A percentile compares a stretch with the other conserved stretches of the same genome.
phyloP scores from a whole-genome alignment of 805 yeast genomes.

The Wickerhamomyces bovis region DNA sequence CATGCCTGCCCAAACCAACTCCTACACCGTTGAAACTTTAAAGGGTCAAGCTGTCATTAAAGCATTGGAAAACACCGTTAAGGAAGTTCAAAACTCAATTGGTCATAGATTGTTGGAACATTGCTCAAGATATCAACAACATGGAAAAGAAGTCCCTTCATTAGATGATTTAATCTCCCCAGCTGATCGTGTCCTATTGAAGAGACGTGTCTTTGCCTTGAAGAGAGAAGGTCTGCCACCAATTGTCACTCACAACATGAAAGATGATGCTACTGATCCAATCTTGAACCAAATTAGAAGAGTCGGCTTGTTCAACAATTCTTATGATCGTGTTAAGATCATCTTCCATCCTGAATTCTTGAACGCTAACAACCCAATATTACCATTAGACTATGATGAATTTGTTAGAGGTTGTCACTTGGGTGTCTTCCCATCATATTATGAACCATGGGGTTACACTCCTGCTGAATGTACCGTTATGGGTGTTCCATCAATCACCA shows the following conservation, averaged over 20 bases:
- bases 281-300: constrained; percentile 86
- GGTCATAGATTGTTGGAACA: constrained; percentile 88
- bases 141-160: constrained; percentile 62
- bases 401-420: constrained; percentile 96
- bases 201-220: constrained; percentile 88
- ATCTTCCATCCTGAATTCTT: constrained; percentile 97
- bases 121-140: constrained; percentile 63
- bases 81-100: constrained; percentile 79
- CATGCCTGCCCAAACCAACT: constrained; percentile 94
- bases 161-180: constrained; percentile 80
- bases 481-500: constrained; percentile 98
- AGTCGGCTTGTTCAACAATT: constrained; percentile 83
- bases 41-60: constrained; percentile 94
- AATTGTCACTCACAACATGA: constrained; percentile 95
- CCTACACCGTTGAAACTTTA: constrained; percentile 92
- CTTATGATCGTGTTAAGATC: constrained; percentile 88
- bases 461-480: constrained; percentile 99
- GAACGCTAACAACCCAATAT: constrained; percentile 89
- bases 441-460: constrained; percentile 99
- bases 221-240: constrained; percentile 90
- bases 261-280: constrained; percentile 87
- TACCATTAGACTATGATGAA: constrained; percentile 92
- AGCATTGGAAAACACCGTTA: constrained; percentile 82
- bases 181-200: constrained; percentile 81
- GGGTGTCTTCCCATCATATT: constrained; percentile 97